A percentile compares a stretch with the other conserved stretches of the same genome.
These are phyloP conservation scores for Poa annua DNA, from an alignment of 176 grass and related monocot genomes.

Conservation along the genomic window DNA sequence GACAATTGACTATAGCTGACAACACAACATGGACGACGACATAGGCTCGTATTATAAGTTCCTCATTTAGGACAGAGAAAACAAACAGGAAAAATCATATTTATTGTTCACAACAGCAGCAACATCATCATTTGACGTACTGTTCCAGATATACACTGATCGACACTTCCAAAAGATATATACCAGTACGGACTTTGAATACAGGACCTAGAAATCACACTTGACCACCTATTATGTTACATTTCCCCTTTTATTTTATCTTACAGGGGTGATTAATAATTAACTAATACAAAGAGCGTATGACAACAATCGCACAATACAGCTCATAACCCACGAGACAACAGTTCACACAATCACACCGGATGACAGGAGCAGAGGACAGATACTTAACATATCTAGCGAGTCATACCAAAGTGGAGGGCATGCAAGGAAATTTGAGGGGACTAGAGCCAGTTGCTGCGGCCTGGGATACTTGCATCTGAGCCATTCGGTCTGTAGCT, in stretches of 20 bases:
- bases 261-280: not conserved
- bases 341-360: slow-evolving; percentile 28
- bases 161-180: not conserved
- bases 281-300: not conserved
- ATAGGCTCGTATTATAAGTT: not conserved
- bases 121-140: not conserved
- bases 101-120: slow-evolving; percentile 14
- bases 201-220: slow-evolving; percentile 28
- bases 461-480: not conserved
- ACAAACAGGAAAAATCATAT: not conserved
- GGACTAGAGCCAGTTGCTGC: slow-evolving; percentile 48
- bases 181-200: not conserved
- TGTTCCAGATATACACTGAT: not conserved
- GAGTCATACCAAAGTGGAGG: not conserved
- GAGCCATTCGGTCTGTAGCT: slow-evolving; percentile 29
- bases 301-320: not conserved
- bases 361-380: not conserved
- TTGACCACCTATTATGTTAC: slow-evolving; percentile 6
- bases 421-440: not conserved
- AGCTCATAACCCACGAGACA: not conserved
- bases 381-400: slow-evolving; percentile 18
- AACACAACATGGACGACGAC: not conserved
- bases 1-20: not conserved
- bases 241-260: slow-evolving; percentile 44
- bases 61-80: not conserved